Base-by-base conservation (phyloP, 2,329 filamentous ascomycete species). In the Penicillium sp. region DNA sequence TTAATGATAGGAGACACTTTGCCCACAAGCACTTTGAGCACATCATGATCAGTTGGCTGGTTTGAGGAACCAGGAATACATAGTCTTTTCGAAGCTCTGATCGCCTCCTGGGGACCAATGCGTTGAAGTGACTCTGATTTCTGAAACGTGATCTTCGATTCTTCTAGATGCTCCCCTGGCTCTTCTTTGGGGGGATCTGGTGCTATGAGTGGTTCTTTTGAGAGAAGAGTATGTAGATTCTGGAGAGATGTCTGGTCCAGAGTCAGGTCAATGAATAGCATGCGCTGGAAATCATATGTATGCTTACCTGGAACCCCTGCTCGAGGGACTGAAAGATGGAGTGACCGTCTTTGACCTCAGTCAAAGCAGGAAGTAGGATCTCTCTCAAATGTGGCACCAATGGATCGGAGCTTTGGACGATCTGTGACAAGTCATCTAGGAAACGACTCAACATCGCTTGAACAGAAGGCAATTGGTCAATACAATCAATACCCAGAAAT, bases 1-100 rank as follows among this genome's bases (percentile, higher is more conserved):
- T 67, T 71, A 43, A 82, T 63, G 16, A 58, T 71, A 40, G 29
- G 51, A 55, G 61, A 71, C 71, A 54, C 72, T 44, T 43, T 67
- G 52, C 29, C 61, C 59, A 70, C 69, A 29, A 80, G 64, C 21
- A 70, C 61, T 32, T 72, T 67, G 8, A 71, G 55, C 13, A 69
- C 45, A 29, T 60, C 54, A 11, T 49, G 13, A 18, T 52, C 10
- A 65, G 71, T 69, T 66, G 77, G 36, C 74, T 69, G 43, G 63
- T 71, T 52, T 57, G 70, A 18, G 73, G 71, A 42, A 8, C 54
- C 64, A n/a, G 67, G 65, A 14, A 75, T 55, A 32, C 73, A 71
- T 9, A 64, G 56, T 18, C 71, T 67, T 55, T 76, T 77, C n/a
- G 68, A 57, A 22, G 70, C 60, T 48, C 69, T 61, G 18, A 36